Conservation (phyloP, 1,284 basidiomycete species). For the Agaricales sp. region DNA sequence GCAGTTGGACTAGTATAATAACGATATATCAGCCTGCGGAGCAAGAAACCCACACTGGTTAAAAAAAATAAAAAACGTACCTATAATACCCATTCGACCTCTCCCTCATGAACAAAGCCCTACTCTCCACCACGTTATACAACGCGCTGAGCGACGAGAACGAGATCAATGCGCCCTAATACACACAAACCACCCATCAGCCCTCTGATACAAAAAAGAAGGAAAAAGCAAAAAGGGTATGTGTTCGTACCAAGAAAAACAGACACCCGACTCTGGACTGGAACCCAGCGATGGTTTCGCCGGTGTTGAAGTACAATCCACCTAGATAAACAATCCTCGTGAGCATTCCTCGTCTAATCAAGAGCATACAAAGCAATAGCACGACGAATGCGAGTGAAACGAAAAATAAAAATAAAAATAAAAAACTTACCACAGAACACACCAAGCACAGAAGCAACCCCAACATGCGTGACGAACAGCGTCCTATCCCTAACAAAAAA, state of each 20-base stretch:
- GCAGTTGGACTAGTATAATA: slow-evolving; percentile 53
- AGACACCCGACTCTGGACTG: slow-evolving; percentile 85
- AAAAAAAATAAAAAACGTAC: slow-evolving; percentile 22
- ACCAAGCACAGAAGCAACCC: slow-evolving; percentile 60
- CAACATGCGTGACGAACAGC: slow-evolving; percentile 69
- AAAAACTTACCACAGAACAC: slow-evolving; percentile 59
- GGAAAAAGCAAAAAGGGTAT: slow-evolving; percentile 9
- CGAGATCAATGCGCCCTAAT: slow-evolving; percentile 77
- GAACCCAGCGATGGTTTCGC: slow-evolving; percentile 78
- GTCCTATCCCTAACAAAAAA: slow-evolving; percentile 56
- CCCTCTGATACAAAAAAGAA: not conserved
- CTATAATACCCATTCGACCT: slow-evolving; percentile 74
- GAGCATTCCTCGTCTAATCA: slow-evolving; percentile 4
- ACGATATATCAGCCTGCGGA: slow-evolving; percentile 7
- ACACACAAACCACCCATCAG: slow-evolving; percentile 5
- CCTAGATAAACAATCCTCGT: slow-evolving; percentile 32
- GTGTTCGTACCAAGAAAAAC: slow-evolving; percentile 82
- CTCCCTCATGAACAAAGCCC: slow-evolving; percentile 81
- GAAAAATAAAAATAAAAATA: not conserved
- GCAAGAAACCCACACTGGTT: not conserved
- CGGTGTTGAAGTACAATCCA: slow-evolving; percentile 76
- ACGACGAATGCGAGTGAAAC: too few species aligned
- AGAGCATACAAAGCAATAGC: slow-evolving; percentile 1
- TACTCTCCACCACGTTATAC: slow-evolving; percentile 74
- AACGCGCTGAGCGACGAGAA: slow-evolving; percentile 84